Base-by-base conservation (phyloP, 257 asterid genomes). In the Solanum neorickii region DNA sequence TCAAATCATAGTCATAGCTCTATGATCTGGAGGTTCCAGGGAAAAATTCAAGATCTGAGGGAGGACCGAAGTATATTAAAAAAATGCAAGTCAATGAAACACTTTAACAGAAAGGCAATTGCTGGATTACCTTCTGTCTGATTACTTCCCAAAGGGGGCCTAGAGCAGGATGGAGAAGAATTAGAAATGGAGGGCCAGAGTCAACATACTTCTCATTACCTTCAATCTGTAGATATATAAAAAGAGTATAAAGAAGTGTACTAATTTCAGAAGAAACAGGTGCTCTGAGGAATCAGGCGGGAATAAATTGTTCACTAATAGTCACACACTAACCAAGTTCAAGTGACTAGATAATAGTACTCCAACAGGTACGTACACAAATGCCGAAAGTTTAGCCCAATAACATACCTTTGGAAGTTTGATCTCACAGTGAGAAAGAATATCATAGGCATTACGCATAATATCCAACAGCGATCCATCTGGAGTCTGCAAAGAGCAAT, bases 141-240 rank as follows among this genome's bases (percentile, higher is more conserved):
- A 90, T 96, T 92, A 97, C 93, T 92, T 95, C 98, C 99, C 99
- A 97, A 87, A 97, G 94, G 68, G 99, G 99, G 72, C 99, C 99
- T 78, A 97, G 92, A 91, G 99, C 98, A 87, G 99, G 99, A 91
- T 97, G 99, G 87, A 97, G 98, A 89, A 96, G 93, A 88, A 97
- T 91, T 89, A 97, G 93, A 95, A 92, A 96, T 42, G 99, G 99
- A 9, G 99, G 99, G 89, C 94, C 99, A 84, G 96, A 94, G 91
- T 93, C 93, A 87, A 90, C 90, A 91, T 97, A 96, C 68, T 89
- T 89, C 80, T 96, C 97, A 84, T 97, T 96, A 88, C 92, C 91
- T 90, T 91, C 95, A 87, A 97, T 92, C 99, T 97, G 93, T 60
- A 89, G 83, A 87, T 70, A 65, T 69, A 90, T 83, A 85, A 87